phyloP scores from a whole-genome alignment of 495 filamentous ascomycete genomes.

The Chaetomidium leptoderma region DNA sequence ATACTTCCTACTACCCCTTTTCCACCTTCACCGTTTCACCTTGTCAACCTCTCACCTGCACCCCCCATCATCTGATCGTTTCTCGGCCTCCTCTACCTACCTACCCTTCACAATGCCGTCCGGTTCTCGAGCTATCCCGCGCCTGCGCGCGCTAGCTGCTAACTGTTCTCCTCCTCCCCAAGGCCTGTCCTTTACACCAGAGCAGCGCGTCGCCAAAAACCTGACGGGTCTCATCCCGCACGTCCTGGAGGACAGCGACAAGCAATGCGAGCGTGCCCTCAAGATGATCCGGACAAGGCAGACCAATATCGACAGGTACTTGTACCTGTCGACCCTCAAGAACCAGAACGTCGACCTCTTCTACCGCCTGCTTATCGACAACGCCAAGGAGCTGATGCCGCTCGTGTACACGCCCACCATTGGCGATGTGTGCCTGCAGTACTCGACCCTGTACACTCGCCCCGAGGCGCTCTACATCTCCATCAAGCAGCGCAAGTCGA shows the following conservation, averaged over 20 bases:
- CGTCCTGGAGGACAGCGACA: constrained; percentile 51
- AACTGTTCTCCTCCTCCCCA: constrained; percentile 12
- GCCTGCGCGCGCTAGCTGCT: constrained; percentile 15
- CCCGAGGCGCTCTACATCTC: constrained; percentile 94
- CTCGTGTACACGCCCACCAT: constrained; percentile 97
- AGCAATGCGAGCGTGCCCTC: constrained; percentile 53
- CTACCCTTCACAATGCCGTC: constrained; percentile 4
- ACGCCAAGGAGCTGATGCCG: constrained; percentile 87
- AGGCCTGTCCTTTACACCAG: constrained; percentile 55
- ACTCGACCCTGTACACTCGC: constrained; percentile 92
- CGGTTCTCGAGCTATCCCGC: not conserved
- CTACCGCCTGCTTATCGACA: constrained; percentile 86
- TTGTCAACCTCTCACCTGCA: no score
- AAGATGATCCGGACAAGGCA: constrained; percentile 68
- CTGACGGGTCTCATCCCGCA: constrained; percentile 55
- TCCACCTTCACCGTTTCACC: no score
- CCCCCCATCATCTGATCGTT: not conserved
- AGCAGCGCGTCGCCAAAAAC: constrained; percentile 54
- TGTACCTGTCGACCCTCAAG: constrained; percentile 85
- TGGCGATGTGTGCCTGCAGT: constrained; percentile 91
- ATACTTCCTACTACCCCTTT: not conserved
- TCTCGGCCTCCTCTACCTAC: not conserved
- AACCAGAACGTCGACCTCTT: constrained; percentile 89
- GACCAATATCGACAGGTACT: constrained; percentile 86
- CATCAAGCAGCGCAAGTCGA: constrained; percentile 80